Conservation (phyloP, 2,329 filamentous ascomycete species). For the Knufia fluminis region DNA sequence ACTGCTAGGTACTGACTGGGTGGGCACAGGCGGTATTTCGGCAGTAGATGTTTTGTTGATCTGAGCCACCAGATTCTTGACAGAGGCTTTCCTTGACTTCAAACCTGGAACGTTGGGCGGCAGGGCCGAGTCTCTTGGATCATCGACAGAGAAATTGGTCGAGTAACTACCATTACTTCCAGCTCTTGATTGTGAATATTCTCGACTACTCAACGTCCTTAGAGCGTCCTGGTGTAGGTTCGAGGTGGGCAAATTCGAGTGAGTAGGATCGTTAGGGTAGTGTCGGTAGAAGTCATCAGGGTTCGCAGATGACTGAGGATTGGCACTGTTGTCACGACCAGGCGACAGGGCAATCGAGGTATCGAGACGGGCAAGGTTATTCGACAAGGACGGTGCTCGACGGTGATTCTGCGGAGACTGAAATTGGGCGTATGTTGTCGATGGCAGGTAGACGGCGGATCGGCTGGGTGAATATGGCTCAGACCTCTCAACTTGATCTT, state of each 20-base stretch:
- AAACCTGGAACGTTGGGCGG: slow-evolving; percentile 9
- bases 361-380: slow-evolving; percentile 18
- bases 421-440: slow-evolving; percentile 14
- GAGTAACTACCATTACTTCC: slow-evolving; percentile 7
- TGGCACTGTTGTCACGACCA: slow-evolving; percentile 19
- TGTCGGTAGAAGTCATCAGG: slow-evolving; percentile 46
- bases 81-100: slow-evolving; percentile 50
- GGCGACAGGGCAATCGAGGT: slow-evolving; percentile 17
- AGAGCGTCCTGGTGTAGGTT: slow-evolving; percentile 22
- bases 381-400: slow-evolving; percentile 15
- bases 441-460: slow-evolving; percentile 19
- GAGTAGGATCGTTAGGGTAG: slow-evolving; percentile 22
- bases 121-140: not conserved
- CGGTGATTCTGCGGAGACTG: not conserved
- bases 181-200: slow-evolving; percentile 15
- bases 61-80: slow-evolving; percentile 69
- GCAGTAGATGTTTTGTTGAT: slow-evolving; percentile 54
- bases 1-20: slow-evolving; percentile 24
- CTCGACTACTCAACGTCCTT: slow-evolving; percentile 12
- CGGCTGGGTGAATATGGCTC: slow-evolving; percentile 13
- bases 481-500: slow-evolving; percentile 15
- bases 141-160: not conserved
- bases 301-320: slow-evolving; percentile 29
- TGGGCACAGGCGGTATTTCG: slow-evolving; percentile 35
- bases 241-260: slow-evolving; percentile 13